phyloP scores from a whole-genome alignment of 306 rosid species.

The Cercis canadensis region DNA sequence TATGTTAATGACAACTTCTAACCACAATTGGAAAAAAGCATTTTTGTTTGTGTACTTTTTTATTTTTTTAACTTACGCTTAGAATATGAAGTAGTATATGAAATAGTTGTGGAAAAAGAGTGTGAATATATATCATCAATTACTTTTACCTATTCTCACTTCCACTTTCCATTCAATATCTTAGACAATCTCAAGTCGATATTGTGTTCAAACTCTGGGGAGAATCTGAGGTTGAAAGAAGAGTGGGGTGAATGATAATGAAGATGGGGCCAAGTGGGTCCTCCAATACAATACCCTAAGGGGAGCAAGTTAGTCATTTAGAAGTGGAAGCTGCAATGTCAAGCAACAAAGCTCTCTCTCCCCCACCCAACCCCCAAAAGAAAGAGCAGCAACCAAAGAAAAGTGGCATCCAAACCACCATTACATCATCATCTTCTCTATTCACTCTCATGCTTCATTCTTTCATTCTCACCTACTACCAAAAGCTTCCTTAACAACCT shows the following conservation, averaged over 20 bases:
- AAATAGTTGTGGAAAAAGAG: no score
- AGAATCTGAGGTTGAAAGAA: background rate
- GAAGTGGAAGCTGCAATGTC: slow-evolving; percentile 71
- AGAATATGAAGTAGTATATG: no score
- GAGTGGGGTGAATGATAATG: slow-evolving; percentile 38
- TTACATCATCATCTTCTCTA: slow-evolving; percentile 37
- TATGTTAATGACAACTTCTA: no score
- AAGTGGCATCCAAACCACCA: slow-evolving; percentile 45
- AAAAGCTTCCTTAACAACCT: slow-evolving; percentile 29
- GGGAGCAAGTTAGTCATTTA: slow-evolving; percentile 49
- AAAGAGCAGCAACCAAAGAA: slow-evolving; percentile 17
- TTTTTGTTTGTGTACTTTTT: no score
- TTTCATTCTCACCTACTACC: slow-evolving; percentile 58
- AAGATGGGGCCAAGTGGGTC: slow-evolving; percentile 51
- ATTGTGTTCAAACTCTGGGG: no score
- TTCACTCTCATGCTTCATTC: slow-evolving; percentile 44
- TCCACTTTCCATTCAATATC: no score
- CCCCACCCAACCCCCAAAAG: slow-evolving; percentile 52
- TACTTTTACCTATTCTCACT: no score
- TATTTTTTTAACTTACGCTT: no score
- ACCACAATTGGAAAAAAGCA: no score
- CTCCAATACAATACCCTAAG: slow-evolving; percentile 43
- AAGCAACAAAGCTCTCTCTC: slow-evolving; percentile 58
- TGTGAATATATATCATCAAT: no score
- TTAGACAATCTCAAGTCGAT: no score